Evolutionary conservation across 306 rosid genomes (phyloP), one percentile per base, ranked within the genome.

Genomic region (Parietaria judaica): DNA sequence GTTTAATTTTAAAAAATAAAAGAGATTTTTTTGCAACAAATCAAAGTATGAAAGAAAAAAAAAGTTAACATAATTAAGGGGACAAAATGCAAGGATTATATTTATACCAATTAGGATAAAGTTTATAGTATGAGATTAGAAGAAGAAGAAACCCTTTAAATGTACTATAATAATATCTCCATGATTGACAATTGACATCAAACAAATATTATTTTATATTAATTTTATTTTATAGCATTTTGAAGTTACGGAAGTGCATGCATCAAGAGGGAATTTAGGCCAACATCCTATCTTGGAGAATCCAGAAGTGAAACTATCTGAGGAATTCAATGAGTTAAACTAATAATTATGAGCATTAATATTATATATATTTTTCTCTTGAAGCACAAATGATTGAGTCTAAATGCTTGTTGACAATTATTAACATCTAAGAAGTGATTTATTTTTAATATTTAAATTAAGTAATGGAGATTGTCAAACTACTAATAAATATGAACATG

Each of bases 181-280:
- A 68, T 66, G 67, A 80, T 85, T 82, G 78, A 73, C 76, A 65
- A 80, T 85, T 82, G 78, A 73, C 76, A 65, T 66, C 60, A 45
- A 39, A 41, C 48, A 61, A 56, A 66, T 34, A 13, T 46, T 4
- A 7, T 4, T 49, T 12, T 46, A 4, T 49, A 9, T 49, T 49
- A 7, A 4, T 49, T 49, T 49, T 48, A 46, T 62, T 62, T 46
- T 23, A 54, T 51, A 73, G 58, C 59, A 69, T 36, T 68, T 49
- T 49, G 44, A 62, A 58, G 58, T 58, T 64, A 46, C 31, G 48
- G 68, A 61, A 60, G 74, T 72, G 70, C 78, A 72, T 55, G 78
- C 64, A 67, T 66, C 54, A 38, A 15, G 70, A 51, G 65, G 63
- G 65, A 65, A 81, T 70, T 70, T 77, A 70, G 80, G 68, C 64